Evolutionary conservation across 306 rosid species (phyloP), one percentile per base, ranked within the genome.

Genomic region (Inga oerstediana): DNA sequence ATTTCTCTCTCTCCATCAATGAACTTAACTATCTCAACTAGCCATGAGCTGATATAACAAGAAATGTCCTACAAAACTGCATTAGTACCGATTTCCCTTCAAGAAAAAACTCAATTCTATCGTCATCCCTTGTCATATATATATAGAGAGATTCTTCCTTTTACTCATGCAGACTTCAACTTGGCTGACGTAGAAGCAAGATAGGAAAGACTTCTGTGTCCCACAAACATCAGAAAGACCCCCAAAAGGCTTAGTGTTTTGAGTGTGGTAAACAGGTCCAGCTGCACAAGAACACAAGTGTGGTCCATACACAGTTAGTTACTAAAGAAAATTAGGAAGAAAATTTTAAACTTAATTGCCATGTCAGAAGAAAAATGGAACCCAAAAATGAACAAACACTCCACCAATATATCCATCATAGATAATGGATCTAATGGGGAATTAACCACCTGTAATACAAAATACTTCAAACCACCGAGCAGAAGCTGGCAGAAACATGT

Each of bases 241-340:
- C 97, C 99, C 89, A 97, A 79, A 72, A 97, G 70, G 46, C 97
- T 92, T 27, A 94, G 85, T 75, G 85, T 49, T 91, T 93, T 97
- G 81, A 97, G 88, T 11, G 99, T 97, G 9, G 97, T 94, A 74
- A 97, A 97, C 74, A 97, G 90, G 85, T 97, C 97, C 93, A 94
- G 91, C 99, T 97, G 98, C 82, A 79, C 74, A 85, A 65, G 72
- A 84, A 81, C 48, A 82, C 66, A 46, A 72, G 73, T 54, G 54
- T 56, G 35, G 37, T 62, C 80, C 52, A 64, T 12, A 35, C 15
- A 10, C 59, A 79, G 79, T 67, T 67, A 78, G 54, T 45, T 59
- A 17, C 30, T n/a, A 7, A 6, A n/a, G 14, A 65, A 43, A 72
- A 65, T 19, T 24, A 64, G 19, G 49, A 65, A 65, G 71, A 46